Evolutionary conservation across 345 rosid genomes (phyloP).

Genomic region (Euphorbia lathyris): DNA sequence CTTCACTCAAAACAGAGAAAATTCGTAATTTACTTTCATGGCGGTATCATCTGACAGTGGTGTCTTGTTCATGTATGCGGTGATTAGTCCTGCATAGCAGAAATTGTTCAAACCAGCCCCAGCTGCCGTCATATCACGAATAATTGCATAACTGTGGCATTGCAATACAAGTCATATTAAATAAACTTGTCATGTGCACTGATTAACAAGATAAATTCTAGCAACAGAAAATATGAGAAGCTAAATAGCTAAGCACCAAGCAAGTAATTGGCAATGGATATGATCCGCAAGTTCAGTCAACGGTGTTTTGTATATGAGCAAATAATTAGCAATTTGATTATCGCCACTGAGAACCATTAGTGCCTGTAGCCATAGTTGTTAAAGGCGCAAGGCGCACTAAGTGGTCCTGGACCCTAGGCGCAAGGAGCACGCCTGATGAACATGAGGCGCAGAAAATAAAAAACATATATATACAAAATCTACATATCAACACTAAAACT

Average conservation of each 20-base stretch:
- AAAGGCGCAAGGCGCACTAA: no score
- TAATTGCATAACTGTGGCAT: slow-evolving; percentile 65
- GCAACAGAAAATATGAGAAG: slow-evolving; percentile 9
- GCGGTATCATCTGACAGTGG: slow-evolving; percentile 64
- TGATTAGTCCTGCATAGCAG: slow-evolving; percentile 95
- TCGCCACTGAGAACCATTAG: background rate
- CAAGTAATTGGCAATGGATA: background rate
- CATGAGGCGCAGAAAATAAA: no score
- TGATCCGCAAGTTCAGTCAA: background rate
- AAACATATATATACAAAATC: no score
- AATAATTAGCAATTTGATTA: slow-evolving; percentile 6
- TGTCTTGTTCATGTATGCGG: slow-evolving; percentile 70
- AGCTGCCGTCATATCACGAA: slow-evolving; percentile 97
- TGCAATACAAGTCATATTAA: slow-evolving; percentile 1
- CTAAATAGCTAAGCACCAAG: background rate
- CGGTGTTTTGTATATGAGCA: background rate
- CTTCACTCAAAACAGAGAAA: background rate
- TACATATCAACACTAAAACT: no score
- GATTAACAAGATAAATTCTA: background rate
- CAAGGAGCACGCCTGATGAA: no score
- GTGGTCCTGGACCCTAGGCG: no score
- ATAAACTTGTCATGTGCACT: slow-evolving; percentile 3
- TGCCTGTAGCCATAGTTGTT: no score
- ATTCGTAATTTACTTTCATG: slow-evolving; percentile 45
- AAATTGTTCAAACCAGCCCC: slow-evolving; percentile 90